Conservation (phyloP, 192 early-diverging fungal genomes). For the Backusella mclennaniae region DNA sequence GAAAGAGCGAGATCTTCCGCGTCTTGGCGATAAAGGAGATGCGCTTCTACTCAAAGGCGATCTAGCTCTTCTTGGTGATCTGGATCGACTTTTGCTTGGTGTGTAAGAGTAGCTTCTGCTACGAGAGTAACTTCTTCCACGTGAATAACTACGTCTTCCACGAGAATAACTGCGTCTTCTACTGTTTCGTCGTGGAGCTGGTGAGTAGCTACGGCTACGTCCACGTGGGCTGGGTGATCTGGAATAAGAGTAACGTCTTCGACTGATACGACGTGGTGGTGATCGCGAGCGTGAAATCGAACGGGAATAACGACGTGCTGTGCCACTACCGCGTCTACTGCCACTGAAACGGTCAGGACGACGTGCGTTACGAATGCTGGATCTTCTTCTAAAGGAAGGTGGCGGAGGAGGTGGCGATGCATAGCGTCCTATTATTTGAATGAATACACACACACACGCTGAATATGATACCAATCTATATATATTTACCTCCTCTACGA, state of each 20-base stretch:
- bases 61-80: constrained; percentile 3
- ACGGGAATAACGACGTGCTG: constrained; percentile 26
- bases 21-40: constrained; percentile 11
- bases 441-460: background rate
- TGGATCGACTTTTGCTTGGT: constrained; percentile 21
- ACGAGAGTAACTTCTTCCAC: constrained; percentile 27
- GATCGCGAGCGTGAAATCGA: constrained; percentile 30
- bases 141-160: constrained; percentile 25
- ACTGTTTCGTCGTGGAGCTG: background rate
- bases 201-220: constrained; percentile 28
- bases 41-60: constrained; percentile 20
- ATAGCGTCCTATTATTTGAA: constrained; percentile 13
- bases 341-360: constrained; percentile 12
- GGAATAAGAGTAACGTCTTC: constrained; percentile 37
- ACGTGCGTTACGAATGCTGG: constrained; percentile 6
- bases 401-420: background rate
- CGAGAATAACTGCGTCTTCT: constrained; percentile 20
- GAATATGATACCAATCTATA: background rate
- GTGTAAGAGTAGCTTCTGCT: constrained; percentile 20
- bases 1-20: constrained; percentile 14
- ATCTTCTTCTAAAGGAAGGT: constrained; percentile 17
- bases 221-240: constrained; percentile 20
- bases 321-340: background rate
- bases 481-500: constrained; percentile 5
- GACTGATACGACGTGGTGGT: constrained; percentile 28